Base-by-base conservation (phyloP, 2,329 filamentous ascomycete species). In the Neofusicoccum sp. region DNA sequence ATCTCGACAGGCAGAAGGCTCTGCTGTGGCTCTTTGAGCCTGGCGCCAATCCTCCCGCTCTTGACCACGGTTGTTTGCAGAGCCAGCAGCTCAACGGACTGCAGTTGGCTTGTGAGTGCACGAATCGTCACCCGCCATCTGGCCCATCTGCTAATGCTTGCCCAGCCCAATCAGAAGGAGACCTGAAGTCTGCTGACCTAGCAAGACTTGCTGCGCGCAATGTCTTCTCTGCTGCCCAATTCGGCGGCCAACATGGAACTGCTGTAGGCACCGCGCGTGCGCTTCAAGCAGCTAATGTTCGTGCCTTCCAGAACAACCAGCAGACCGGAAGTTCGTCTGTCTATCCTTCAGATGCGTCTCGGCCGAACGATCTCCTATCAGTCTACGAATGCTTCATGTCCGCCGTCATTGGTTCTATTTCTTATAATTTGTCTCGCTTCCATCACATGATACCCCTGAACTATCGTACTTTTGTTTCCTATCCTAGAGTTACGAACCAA, bases 351-450 rank as follows among this genome's bases (percentile, higher is more conserved):
- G 62, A 65, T n/a, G 64, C 68, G 30, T 67, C 63, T 33, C 69
- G 67, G 40, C 65, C 66, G 11, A 66, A 70, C 26, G 73, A 75
- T 61, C 69, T 63, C 62, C 68, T 69, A 40, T 63, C 68, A 30
- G 62, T 75, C 34, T 76, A 76, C 67, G 71, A 73, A 62, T 66
- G 75, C 34, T 75, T 75, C 65, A 71, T 67, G 5, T 72, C 73
- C 30, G 71, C 74, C 47, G 69, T 76, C 48, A 63, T 73, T 60
- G 72, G 71, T 38, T 65, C 72, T 49, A 65, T 75, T 63, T 71
- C 72, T 26, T 74, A 69, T 41, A 61, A 66, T 47, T 61, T 75
- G 44, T 71, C 71, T 60, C 69, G 66, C 61, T 66, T 73, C 58
- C 67, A 71, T 48, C 63, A 66, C 31, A 67, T 69, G 26, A 65